Evolutionary conservation across 1,284 basidiomycete species (phyloP).

Genomic region (Fomitopsis betulina): DNA sequence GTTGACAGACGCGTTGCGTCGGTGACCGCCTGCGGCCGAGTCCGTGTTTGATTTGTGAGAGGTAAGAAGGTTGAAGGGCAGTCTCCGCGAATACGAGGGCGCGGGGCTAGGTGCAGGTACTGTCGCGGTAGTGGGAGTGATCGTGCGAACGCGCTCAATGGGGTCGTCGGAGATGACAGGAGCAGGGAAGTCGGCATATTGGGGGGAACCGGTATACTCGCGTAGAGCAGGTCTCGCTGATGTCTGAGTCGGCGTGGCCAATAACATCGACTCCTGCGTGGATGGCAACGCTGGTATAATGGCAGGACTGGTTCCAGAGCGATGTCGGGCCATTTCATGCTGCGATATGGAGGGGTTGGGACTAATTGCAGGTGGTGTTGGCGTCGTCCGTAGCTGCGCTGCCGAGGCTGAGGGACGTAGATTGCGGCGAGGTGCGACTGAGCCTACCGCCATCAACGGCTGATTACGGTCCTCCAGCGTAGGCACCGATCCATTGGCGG

Average conservation of each 20-base stretch:
- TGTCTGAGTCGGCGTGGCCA: slow-evolving; percentile 25
- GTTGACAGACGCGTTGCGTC: slow-evolving; percentile 58
- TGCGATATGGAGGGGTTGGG: slow-evolving; percentile 26
- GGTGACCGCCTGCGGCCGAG: slow-evolving; percentile 37
- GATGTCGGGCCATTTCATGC: slow-evolving; percentile 47
- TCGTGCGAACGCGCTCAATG: slow-evolving; percentile 14
- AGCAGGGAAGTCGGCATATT: slow-evolving; percentile 67
- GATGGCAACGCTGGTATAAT: slow-evolving; percentile 33
- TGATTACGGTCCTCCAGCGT: slow-evolving; percentile 47
- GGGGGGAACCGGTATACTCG: slow-evolving; percentile 57
- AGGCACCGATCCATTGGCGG: slow-evolving; percentile 51
- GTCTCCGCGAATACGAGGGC: slow-evolving; percentile 48
- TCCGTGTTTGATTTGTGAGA: slow-evolving; percentile 36
- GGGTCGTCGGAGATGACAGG: slow-evolving; percentile 39
- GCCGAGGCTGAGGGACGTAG: slow-evolving; percentile 73
- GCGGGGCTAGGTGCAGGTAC: slow-evolving; percentile 33
- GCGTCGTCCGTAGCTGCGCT: slow-evolving; percentile 58
- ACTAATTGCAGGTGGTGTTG: slow-evolving; percentile 30
- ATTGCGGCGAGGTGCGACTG: slow-evolving; percentile 51
- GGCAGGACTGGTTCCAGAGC: slow-evolving; percentile 67
- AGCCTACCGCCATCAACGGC: slow-evolving; percentile 45
- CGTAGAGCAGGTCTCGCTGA: slow-evolving; percentile 17
- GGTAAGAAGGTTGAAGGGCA: slow-evolving; percentile 62
- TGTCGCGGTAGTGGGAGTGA: slow-evolving; percentile 22
- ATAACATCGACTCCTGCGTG: slow-evolving; percentile 12